These are phyloP conservation scores for Cadophora sp. DNA, from an alignment of 2,329 filamentous ascomycete species.

Conservation along the genomic window DNA sequence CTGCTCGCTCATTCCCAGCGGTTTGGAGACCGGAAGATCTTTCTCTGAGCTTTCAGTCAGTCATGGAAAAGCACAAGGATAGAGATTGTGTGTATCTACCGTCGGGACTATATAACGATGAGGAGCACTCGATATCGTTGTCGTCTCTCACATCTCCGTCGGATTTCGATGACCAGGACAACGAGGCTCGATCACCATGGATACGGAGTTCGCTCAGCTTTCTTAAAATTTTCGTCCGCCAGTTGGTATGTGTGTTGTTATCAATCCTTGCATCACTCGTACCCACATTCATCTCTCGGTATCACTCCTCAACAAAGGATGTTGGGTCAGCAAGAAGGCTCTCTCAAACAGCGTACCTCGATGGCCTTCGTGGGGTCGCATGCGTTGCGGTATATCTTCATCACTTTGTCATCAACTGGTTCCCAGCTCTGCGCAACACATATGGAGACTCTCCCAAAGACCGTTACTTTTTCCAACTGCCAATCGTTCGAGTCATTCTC, in stretches of 20 bases:
- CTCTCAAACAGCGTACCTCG: conserved; percentile 53
- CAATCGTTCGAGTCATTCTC: conserved; percentile 52
- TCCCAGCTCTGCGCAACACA: conserved; percentile 23
- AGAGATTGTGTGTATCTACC: not conserved
- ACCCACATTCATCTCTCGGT: conserved; percentile 4
- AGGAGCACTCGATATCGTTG: not conserved
- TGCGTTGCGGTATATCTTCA: conserved; percentile 35
- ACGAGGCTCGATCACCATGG: not conserved
- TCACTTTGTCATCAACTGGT: conserved; percentile 33
- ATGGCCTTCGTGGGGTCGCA: conserved; percentile 55
- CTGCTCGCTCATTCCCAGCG: not conserved
- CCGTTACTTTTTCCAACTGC: conserved; percentile 49
- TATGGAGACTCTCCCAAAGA: conserved; percentile 41
- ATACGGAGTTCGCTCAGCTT: not conserved
- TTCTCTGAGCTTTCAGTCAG: not conserved
- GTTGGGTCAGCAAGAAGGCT: conserved; percentile 17
- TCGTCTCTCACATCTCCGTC: not conserved
- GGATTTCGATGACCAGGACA: not conserved
- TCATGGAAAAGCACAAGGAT: not conserved
- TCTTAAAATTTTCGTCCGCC: not conserved
- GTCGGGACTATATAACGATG: not conserved
- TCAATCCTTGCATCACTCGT: not conserved
- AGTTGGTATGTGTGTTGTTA: not conserved
- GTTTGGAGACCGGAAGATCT: not conserved
- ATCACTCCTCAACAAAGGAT: not conserved